A percentile compares a stretch with the other conserved stretches of the same genome.
Evolutionary conservation across 2,329 filamentous ascomycete genomes (phyloP).

Genomic region (Aspergillus nomiae): DNA sequence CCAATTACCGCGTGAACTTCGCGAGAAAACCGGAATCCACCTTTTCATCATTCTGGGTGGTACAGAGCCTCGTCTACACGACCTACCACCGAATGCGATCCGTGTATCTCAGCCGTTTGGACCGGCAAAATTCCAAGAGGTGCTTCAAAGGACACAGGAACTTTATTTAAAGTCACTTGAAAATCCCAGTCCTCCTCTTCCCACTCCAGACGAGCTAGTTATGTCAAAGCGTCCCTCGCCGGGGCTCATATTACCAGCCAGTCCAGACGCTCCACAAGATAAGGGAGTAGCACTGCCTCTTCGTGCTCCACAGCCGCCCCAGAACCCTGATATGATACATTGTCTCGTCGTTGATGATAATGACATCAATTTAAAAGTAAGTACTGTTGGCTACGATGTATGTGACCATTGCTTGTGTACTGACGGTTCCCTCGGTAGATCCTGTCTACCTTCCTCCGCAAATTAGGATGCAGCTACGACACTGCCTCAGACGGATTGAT

Average conservation of each 20-base stretch:
- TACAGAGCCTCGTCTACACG: background rate
- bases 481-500: conserved; percentile 42
- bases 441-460: conserved; percentile 40
- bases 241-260: background rate
- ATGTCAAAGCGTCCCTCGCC: background rate
- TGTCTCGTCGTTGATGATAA: conserved; percentile 47
- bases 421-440: conserved; percentile 21
- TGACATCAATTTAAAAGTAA: conserved; percentile 41
- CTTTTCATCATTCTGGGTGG: conserved; percentile 24
- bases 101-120: conserved; percentile 20
- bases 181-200: background rate
- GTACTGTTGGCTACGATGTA: background rate
- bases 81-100: conserved; percentile 7
- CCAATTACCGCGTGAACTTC: conserved; percentile 10
- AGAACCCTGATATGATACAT: conserved; percentile 13
- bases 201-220: too few relatives aligned
- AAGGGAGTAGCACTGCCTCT: conserved; percentile 11
- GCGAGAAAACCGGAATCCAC: conserved; percentile 12
- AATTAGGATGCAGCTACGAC: conserved; percentile 38
- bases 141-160: conserved; percentile 4
- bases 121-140: conserved; percentile 9
- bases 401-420: background rate
- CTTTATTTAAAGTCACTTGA: background rate
- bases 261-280: background rate
- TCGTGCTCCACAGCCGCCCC: background rate